Evolutionary conservation across 257 asterid species (phyloP).

Genomic region (Hygrophila difformis): DNA sequence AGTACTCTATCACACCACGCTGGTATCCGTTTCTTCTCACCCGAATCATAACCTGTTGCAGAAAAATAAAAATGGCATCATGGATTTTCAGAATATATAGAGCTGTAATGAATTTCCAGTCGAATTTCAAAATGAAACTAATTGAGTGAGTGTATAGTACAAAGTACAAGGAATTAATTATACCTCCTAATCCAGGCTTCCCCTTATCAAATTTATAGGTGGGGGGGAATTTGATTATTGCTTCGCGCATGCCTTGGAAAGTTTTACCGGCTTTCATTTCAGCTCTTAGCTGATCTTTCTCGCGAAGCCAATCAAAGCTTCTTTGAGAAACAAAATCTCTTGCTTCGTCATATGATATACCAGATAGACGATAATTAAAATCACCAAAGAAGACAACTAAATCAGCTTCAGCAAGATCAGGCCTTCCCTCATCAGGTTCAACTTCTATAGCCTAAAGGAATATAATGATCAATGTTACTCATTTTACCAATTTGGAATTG

Average conservation of each 20-base stretch:
- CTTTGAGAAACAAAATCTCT: conserved; percentile 98
- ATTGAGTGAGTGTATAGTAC: not conserved
- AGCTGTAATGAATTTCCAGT: too few species aligned
- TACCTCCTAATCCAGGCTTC: conserved; percentile 96
- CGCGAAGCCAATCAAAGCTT: conserved; percentile 97
- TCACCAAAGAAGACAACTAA: conserved; percentile 79
- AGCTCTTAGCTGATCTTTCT: conserved; percentile 82
- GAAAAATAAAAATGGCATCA: not conserved
- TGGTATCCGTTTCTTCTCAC: conserved; percentile 94
- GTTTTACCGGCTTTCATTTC: conserved; percentile 92
- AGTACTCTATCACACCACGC: conserved; percentile 97
- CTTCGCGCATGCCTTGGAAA: conserved; percentile 98
- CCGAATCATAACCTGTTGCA: conserved; percentile 83
- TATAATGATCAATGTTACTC: conserved; percentile 5
- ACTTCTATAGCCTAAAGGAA: conserved; percentile 31
- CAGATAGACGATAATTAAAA: conserved; percentile 88
- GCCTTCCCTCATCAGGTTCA: conserved; percentile 61
- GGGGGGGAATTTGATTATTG: conserved; percentile 82
- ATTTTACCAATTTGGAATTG: too few species aligned
- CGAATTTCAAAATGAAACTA: not conserved
- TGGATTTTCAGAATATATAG: not conserved
- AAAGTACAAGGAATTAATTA: conserved; percentile 10
- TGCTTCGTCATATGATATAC: conserved; percentile 94
- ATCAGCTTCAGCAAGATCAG: conserved; percentile 95
- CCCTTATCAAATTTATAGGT: conserved; percentile 94